Evolutionary conservation across 345 rosid species (phyloP), one percentile per base, ranked within the genome.

Genomic region (Durio zibethinus): DNA sequence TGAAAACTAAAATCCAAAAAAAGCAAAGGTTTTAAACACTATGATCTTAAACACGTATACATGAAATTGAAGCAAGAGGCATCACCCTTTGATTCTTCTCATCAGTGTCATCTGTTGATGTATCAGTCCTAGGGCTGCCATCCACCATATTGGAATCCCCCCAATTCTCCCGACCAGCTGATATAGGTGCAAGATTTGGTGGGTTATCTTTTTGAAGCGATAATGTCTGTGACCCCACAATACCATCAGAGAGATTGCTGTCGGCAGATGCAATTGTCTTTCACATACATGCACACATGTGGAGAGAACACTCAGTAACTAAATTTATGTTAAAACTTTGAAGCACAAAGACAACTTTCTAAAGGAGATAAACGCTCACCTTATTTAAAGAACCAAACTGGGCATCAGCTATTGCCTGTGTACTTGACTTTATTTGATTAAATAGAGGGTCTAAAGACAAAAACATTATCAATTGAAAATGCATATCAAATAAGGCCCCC

Each of bases 31-130:
- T 6, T 40, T 40, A 38, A 54, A 74, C 43, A 27, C 16, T 16
- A 45, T 33, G 14, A 6, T 72, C 56, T 62, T 18, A 53, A 65
- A 10, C 35, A 29, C 6, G 12, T 42, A 43, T 54, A 33, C 5
- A 10, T 36, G 73, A 74, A 75, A 16, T 59, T 38, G 63, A 81
- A 73, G 76, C 42, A 84, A 35, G 82, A 84, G 53, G 54, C 29
- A 33, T 84, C 82, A 94, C 99, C 95, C 90, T 86, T 73, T 74
- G 93, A 85, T 86, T 89, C 87, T 88, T 89, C 76, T 91, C 95
- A 78, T 93, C 99, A 35, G 97, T 88, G 76, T 93, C 98, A 42
- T 93, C 98, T 50, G 97, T 88, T 77, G 98, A 94, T 64, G 84
- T 87, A 83, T 93, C 97, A 48, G 96, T 93, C 83, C 89, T 89